Conservation (phyloP, 2,329 filamentous ascomycete species). For the Juglanconis sp. region DNA sequence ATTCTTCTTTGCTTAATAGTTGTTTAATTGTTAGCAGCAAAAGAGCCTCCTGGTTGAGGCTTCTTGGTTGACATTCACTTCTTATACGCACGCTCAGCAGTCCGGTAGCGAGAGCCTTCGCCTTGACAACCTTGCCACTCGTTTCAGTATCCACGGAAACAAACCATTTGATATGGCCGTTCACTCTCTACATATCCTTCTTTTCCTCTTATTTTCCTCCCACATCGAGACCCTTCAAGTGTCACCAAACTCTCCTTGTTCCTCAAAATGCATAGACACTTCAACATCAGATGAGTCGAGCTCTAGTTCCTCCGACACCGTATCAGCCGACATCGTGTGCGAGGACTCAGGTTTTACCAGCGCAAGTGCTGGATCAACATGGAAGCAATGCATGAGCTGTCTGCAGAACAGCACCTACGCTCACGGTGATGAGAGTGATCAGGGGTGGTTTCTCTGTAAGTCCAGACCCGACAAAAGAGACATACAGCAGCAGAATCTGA, state of each 20-base stretch:
- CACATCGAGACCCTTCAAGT: slow-evolving; percentile 44
- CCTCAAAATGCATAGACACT: slow-evolving; percentile 44
- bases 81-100: background rate
- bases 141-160: background rate
- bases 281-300: slow-evolving; percentile 37
- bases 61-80: slow-evolving; percentile 6
- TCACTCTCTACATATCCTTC: slow-evolving; percentile 16
- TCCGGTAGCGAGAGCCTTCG: too few species aligned
- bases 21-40: slow-evolving; percentile 11
- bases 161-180: slow-evolving; percentile 17
- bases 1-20: slow-evolving; percentile 6
- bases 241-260: slow-evolving; percentile 52
- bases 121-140: too few species aligned
- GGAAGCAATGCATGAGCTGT: slow-evolving; percentile 49
- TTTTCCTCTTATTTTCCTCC: slow-evolving; percentile 23
- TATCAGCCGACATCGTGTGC: slow-evolving; percentile 45
- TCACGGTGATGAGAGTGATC: slow-evolving; percentile 48
- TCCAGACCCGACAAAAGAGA: slow-evolving; percentile 1
- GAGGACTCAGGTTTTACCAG: slow-evolving; percentile 40
- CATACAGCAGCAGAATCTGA: background rate
- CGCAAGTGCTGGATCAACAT: slow-evolving; percentile 39
- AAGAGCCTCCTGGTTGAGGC: slow-evolving; percentile 18
- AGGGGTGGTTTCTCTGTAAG: slow-evolving; percentile 56
- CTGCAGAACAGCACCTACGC: slow-evolving; percentile 49
- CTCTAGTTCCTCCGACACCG: slow-evolving; percentile 43